phyloP scores from a whole-genome alignment of 2,329 filamentous ascomycete species.

The Fusarium stilboides region DNA sequence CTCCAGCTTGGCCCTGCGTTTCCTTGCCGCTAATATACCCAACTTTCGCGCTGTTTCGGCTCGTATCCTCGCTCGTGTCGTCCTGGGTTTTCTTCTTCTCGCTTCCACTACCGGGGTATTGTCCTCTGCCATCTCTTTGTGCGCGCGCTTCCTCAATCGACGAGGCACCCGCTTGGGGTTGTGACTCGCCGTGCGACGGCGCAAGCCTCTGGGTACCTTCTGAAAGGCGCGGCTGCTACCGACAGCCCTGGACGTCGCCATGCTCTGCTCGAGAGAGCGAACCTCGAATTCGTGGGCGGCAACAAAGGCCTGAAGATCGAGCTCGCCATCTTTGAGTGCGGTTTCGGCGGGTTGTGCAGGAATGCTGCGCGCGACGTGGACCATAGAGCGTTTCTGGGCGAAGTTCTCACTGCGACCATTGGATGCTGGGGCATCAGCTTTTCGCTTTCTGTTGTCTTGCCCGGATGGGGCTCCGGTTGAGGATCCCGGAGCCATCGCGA shows the following conservation, averaged over 20 bases:
- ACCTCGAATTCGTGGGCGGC: conserved; percentile 92
- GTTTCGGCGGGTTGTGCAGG: conserved; percentile 66
- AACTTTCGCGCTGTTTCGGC: conserved; percentile 83
- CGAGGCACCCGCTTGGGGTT: conserved; percentile 93
- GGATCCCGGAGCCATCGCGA: conserved; percentile 50
- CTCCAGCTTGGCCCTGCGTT: conserved; percentile 61
- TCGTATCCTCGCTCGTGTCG: conserved; percentile 73
- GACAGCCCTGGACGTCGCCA: conserved; percentile 78
- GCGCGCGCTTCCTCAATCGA: conserved; percentile 78
- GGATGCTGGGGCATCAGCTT: conserved; percentile 35
- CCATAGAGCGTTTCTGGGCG: conserved; percentile 62
- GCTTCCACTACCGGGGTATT: conserved; percentile 87
- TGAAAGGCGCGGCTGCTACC: conserved; percentile 85
- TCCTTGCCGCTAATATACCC: conserved; percentile 72
- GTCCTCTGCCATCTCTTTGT: conserved; percentile 84
- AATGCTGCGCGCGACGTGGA: conserved; percentile 65
- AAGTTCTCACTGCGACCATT: conserved; percentile 48
- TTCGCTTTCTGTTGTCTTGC: conserved; percentile 50
- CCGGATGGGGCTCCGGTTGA: conserved; percentile 47
- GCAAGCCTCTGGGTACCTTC: conserved; percentile 85
- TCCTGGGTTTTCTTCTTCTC: conserved; percentile 73
- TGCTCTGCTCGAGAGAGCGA: conserved; percentile 84
- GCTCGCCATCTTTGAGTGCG: conserved; percentile 78
- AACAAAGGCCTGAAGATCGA: conserved; percentile 89
- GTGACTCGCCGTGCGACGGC: conserved; percentile 92